A percentile compares a stretch with the other conserved stretches of the same genome.
Evolutionary conservation across 495 filamentous ascomycete genomes (phyloP).

Genomic region (Monascus purpureus): DNA sequence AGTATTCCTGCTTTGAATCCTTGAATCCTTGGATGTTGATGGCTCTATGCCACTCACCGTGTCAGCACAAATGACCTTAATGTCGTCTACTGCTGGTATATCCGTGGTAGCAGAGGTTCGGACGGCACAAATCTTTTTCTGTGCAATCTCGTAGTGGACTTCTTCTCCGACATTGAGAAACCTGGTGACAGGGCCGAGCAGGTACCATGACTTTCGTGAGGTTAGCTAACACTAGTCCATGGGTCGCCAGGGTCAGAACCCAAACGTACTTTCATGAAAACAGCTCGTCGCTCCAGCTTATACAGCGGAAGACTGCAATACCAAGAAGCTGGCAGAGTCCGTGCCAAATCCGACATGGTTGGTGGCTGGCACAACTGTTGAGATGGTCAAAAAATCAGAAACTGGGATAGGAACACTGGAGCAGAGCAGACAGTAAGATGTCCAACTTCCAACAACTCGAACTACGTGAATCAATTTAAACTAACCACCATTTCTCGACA

Average conservation of each 20-base stretch:
- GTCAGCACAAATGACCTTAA: slow-evolving; percentile 29
- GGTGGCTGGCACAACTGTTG: no score
- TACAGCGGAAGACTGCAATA: slow-evolving; percentile 28
- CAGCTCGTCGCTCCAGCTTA: slow-evolving; percentile 39
- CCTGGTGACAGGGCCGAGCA: slow-evolving; percentile 44
- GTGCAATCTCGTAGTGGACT: slow-evolving; percentile 43
- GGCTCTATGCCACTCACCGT: slow-evolving; percentile 8
- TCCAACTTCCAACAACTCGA: no score
- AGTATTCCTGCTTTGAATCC: neutral
- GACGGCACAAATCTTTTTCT: slow-evolving; percentile 31
- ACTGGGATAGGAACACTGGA: no score
- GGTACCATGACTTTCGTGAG: slow-evolving; percentile 39
- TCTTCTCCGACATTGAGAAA: slow-evolving; percentile 31
- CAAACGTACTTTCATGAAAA: slow-evolving; percentile 37
- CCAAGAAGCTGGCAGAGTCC: slow-evolving; percentile 31
- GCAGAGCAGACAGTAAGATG: no score
- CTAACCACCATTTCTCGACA: no score
- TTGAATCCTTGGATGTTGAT: neutral
- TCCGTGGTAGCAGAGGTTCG: slow-evolving; percentile 17
- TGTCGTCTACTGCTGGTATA: slow-evolving; percentile 16
- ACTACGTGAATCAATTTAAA: no score
- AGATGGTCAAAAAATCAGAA: no score
- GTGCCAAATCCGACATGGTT: no score
- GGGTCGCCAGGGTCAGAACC: neutral
- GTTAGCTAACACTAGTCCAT: neutral